phyloP scores from a whole-genome alignment of 345 rosid species.

The Reutealis trisperma region DNA sequence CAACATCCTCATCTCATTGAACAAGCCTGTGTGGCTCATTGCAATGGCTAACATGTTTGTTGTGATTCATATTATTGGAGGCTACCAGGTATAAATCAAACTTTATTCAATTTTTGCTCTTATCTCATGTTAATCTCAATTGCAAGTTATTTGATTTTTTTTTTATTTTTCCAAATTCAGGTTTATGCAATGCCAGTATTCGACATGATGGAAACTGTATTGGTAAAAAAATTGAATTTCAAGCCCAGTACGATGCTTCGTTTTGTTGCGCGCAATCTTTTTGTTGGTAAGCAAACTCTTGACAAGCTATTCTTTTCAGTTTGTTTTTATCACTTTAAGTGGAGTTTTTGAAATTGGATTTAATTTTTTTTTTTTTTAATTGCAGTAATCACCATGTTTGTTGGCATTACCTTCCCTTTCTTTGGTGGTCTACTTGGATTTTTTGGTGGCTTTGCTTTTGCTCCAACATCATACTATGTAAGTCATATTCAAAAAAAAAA shows the following conservation, averaged over 20 bases:
- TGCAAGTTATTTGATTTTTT: neutral
- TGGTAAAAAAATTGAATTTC: constrained; percentile 30
- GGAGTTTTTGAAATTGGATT: neutral
- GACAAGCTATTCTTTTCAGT: neutral
- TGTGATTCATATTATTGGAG: constrained; percentile 36
- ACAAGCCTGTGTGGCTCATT: constrained; percentile 35
- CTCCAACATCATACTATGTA: constrained; percentile 37
- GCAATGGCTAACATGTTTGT: constrained; percentile 36
- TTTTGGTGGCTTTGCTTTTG: constrained; percentile 40
- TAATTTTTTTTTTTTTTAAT: neutral
- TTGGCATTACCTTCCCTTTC: constrained; percentile 37
- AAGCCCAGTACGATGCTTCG: constrained; percentile 22
- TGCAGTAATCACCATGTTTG: constrained; percentile 33
- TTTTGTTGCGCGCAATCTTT: constrained; percentile 18
- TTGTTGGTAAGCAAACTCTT: constrained; percentile 26
- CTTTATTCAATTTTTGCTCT: neutral
- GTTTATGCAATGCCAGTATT: constrained; percentile 36
- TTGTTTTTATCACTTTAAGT: neutral
- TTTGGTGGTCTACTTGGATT: constrained; percentile 29
- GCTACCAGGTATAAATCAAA: constrained; percentile 31
- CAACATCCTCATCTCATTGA: constrained; percentile 32
- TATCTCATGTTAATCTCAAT: neutral
- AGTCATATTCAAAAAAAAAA: neutral
- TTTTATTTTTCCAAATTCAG: neutral
- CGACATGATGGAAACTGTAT: constrained; percentile 33